Evolutionary conservation across 2,329 filamentous ascomycete species (phyloP), one percentile per base, ranked within the genome.

Genomic region (Purpureocillium lavendulum): DNA sequence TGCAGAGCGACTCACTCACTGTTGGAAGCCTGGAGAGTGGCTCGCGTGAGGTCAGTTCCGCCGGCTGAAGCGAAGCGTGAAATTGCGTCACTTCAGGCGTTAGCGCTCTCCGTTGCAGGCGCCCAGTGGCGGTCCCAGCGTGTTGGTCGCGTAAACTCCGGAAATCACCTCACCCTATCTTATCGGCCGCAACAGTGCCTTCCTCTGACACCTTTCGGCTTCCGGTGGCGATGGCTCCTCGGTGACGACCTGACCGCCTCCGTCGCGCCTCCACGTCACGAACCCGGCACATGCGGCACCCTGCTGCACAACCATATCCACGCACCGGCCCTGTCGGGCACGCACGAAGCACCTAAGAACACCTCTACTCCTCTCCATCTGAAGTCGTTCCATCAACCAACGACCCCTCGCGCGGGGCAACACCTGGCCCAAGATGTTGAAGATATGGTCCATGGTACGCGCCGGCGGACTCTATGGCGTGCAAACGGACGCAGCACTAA

Each of bases 361-460:
- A n/a, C n/a, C n/a, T n/a, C n/a, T n/a, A n/a, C 21, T 26, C 21
- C 10, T 26, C 6, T 26, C 21, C 21, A 10, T 10, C 21, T 26
- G 21, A 26, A 26, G 21, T 10, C 39, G 40, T 35, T 43, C 43
- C 28, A 13, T 29, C 11, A 17, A 13, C 30, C 24, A n/a, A 38
- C 31, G 30, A 38, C 40, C 38, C 45, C 40, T 40, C 32, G 18
- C 30, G 42, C 40, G 31, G 42, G 44, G 38, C 36, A 28, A 33
- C 29, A 38, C 47, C 46, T 14, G 40, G 42, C 33, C 36, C 69
- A 89, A 71, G 59, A 97, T 97, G 92, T 76, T 96, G 74, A 97
- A 97, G 72, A 96, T 97, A 73, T 97, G 90, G 92, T 94, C 88
- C 56, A 95, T 97, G 90, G 88, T 94, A 71, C 38, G 74, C 56